Percentiles rank a stretch among this genome's conserved stretches.
These are phyloP conservation scores for Avena eriantha DNA, from an alignment of 176 grass and related monocot species.

Conservation along the genomic window DNA sequence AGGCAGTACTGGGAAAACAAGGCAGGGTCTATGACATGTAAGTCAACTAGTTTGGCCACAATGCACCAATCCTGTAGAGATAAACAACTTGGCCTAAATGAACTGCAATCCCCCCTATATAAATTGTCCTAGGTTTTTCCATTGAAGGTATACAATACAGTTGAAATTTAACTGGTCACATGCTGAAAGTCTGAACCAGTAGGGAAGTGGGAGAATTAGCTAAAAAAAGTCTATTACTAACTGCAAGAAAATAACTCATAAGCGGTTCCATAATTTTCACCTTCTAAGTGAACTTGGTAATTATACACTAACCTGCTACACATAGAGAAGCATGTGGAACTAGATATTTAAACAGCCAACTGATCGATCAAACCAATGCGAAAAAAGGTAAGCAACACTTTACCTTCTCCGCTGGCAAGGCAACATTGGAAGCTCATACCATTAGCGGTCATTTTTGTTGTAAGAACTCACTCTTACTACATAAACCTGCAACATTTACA, in stretches of 20 bases:
- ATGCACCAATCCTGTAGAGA: background rate
- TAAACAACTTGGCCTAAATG: background rate
- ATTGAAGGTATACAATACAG: background rate
- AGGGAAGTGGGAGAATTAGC: background rate
- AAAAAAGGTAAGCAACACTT: too few relatives aligned
- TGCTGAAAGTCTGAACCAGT: background rate
- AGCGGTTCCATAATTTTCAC: background rate
- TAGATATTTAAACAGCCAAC: too few relatives aligned
- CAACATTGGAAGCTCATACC: too few relatives aligned
- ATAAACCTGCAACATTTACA: too few relatives aligned
- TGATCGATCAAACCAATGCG: too few relatives aligned
- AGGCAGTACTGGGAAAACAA: background rate
- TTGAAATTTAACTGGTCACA: background rate
- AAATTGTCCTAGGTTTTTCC: background rate
- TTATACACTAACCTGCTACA: too few relatives aligned
- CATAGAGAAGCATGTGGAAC: too few relatives aligned
- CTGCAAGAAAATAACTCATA: background rate
- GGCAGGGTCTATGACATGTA: background rate
- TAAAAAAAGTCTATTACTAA: background rate
- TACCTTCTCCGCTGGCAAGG: too few relatives aligned
- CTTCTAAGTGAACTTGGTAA: too few relatives aligned
- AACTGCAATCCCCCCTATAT: background rate
- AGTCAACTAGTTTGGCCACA: background rate
- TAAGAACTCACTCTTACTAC: too few relatives aligned
- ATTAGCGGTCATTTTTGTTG: too few relatives aligned